phyloP scores from a whole-genome alignment of 2,329 filamentous ascomycete genomes.

The Davidsoniella australis region DNA sequence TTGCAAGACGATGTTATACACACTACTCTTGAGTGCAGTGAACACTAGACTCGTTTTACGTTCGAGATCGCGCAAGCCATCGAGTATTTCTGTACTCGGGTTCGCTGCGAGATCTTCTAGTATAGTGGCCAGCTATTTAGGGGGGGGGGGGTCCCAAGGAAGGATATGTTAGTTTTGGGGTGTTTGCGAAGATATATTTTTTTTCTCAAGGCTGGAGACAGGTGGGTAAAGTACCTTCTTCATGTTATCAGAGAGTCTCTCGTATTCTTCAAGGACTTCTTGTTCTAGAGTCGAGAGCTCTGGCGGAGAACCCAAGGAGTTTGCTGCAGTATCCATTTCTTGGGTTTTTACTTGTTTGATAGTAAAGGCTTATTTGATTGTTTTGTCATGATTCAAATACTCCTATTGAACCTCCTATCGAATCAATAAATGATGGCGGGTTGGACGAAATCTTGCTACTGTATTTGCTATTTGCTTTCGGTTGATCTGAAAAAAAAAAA shows the following conservation, averaged over 20 bases:
- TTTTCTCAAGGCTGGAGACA: background rate
- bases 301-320: slow-evolving; percentile 21
- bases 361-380: no score
- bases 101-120: slow-evolving; percentile 48
- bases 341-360: background rate
- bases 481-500: no score
- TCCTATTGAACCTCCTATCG: no score
- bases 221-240: slow-evolving; percentile 47
- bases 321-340: slow-evolving; percentile 7
- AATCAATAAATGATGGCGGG: no score
- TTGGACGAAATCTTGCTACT: no score
- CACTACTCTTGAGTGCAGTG: slow-evolving; percentile 90
- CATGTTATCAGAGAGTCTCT: slow-evolving; percentile 73
- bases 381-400: no score
- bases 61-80: slow-evolving; percentile 75
- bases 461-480: no score
- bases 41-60: slow-evolving; percentile 90
- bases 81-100: slow-evolving; percentile 66
- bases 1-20: slow-evolving; percentile 96
- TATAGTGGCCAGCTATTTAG: slow-evolving; percentile 36
- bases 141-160: background rate
- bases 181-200: background rate
- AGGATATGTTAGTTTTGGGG: slow-evolving; percentile 1
- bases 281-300: slow-evolving; percentile 71
- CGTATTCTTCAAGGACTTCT: slow-evolving; percentile 88